Evolutionary conservation across 176 grass and related monocot species (phyloP), one percentile per base, ranked within the genome.

Genomic region (Alloteropsis semialata): DNA sequence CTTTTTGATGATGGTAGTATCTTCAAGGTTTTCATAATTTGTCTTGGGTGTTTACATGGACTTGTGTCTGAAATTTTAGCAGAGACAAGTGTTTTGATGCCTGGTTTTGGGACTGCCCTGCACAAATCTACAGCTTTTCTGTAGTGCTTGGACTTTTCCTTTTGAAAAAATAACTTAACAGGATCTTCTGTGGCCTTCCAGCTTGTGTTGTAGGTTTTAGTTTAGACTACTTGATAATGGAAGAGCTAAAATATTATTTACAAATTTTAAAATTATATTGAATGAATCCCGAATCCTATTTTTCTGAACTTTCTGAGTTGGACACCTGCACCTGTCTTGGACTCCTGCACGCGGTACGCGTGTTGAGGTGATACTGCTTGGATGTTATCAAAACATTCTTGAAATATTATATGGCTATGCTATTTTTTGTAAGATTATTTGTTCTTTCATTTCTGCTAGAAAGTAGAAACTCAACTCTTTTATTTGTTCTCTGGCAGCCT

Each of bases 401-500:
- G 12, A 72, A 71, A 73, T 28, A 43, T 45, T 70, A 53, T 63
- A 32, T 66, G 46, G 37, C 14, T 30, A 30, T 65, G 44, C 38
- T 74, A 29, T 46, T 69, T 81, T 67, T 55, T 4, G 60, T 72
- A 72, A 72, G 21, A 63, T 10, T 65, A 11, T 66, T 71, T 79
- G 0, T 72, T 58, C 16, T 16, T 49, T 24, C 13, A 50, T 69
- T 74, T 28, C 42, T 82, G 43, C 17, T 65, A 82, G 33, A 82
- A 85, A 51, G 12, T 65, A 82, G 33, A 82, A 85, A 51, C 68
- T 73, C 39, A 83, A 33, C 42, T 38, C 16, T 74, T 62, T 45
- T 75, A 51, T 65, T 34, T 61, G 11, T 72, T 72, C 22, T 37
- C 29, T 90, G 77, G 37, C 88, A 98, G 96, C 96, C 95, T 76